Evolutionary conservation across 108 stramenopile genomes (phyloP), one percentile per base, ranked within the genome.

Genomic region (Pseudonitzschia delicatissima): DNA sequence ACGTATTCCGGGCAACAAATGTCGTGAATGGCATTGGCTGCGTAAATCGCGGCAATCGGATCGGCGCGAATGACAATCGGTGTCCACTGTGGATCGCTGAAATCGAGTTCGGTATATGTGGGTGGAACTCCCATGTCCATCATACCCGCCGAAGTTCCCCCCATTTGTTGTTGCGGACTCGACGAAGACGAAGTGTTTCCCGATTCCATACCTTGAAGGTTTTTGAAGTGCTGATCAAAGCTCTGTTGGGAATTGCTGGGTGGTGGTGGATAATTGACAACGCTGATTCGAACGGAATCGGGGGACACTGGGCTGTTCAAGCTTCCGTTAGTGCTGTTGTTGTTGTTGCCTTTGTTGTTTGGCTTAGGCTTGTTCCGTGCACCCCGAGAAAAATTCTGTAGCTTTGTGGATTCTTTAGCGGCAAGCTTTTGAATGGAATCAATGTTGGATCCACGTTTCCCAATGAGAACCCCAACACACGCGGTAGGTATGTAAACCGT

Each of bases 401-500:
- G n/a, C 23, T 25, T 28, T 18, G 50, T 51, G 27, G 50, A 51
- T 51, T 51, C 50, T 18, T 18, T 51, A 6, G 50, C 50, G 12
- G 91, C 91, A 33, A 80, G 71, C 42, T 77, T 68, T 73, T 93
- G 91, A 31, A 93, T 64, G 12, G 55, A 71, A 11, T 82, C 72
- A 44, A 93, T 82, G 11, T 82, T 87, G 44, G 57, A 49, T 48
- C 91, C 91, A 17, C 82, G 62, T 23, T 87, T 76, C 28, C 91
- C 91, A 68, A 93, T 90, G 33, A 93, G 76, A 29, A 88, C 84
- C 0, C 91, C 91, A 1, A 93, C 82, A n/a, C 75, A 48, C 40
- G 60, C 44, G 21, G 88, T 81, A n/a, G 91, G 87, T 39, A 93
- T 84, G 77, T 93, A 93, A 20, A 84, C 36, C 0, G 91, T 85